Base-by-base conservation (phyloP, 306 rosid genomes). In the Nissolia schottii region DNA sequence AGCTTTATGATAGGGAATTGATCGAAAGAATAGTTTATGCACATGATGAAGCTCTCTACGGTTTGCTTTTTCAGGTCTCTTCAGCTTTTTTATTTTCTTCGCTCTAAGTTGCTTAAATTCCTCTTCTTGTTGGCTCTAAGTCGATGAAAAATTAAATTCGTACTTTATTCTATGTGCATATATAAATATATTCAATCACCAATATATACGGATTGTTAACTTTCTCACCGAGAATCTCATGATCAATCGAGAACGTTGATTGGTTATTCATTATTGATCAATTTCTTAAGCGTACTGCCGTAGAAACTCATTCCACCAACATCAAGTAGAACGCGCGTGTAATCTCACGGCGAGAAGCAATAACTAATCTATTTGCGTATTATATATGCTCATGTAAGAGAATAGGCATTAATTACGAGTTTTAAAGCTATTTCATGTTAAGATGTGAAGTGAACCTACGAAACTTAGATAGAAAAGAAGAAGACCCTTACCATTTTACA, bases 1-100 rank as follows among this genome's bases (percentile, higher is more conserved):
- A 72, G 73, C 87, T 87, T 83, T 81, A 27, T 78, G 55, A 76
- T 57, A 18, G 77, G 49, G 28, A 67, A n/a, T n/a, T n/a, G n/a
- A n/a, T n/a, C n/a, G n/a, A n/a, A n/a, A 78, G 90, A 86, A 85
- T 85, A 82, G 84, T n/a, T n/a, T 70, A 83, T 85, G 87, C 89
- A 87, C 83, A 79, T 81, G 86, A 79, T 81, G 86, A 77, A 66
- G 40, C 77, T 57, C 85, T 84, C 74, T 56, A 28, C 69, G 7
- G 40, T 67, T 22, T 24, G 25, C 86, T 54, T 56, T 79, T 40
- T 64, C 73, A 64, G 66, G 70, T 81, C 72, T 31, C 67, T 49
- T 70, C 79, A 58, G 43, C 83, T 74, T 79, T 76, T 79, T n/a
- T n/a, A n/a, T n/a, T n/a, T n/a, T n/a, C n/a, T n/a, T 16, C 23